phyloP scores from a whole-genome alignment of 805 yeast species.

The Pichia membranifaciens region DNA sequence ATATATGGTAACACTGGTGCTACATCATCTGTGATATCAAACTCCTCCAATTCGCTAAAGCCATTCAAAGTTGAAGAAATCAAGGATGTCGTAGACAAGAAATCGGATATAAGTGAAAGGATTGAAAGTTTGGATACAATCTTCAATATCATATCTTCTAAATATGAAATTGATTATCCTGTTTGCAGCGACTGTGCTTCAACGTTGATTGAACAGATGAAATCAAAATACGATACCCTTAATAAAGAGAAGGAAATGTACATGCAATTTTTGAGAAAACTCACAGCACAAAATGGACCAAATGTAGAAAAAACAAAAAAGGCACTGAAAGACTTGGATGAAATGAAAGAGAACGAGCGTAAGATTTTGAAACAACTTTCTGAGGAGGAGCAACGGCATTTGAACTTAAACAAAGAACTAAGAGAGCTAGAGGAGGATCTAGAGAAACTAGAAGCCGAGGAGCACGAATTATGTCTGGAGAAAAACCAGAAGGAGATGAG shows the following conservation, averaged over 20 bases:
- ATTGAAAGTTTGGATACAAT: conserved; percentile 52
- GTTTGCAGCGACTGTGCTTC: conserved; percentile 83
- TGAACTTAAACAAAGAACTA: conserved; percentile 44
- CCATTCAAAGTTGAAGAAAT: conserved; percentile 12
- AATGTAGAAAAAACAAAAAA: conserved; percentile 37
- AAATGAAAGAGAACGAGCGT: conserved; percentile 37
- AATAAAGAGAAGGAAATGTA: conserved; percentile 76
- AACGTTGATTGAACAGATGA: conserved; percentile 56
- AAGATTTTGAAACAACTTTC: conserved; percentile 34
- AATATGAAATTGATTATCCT: conserved; percentile 78
- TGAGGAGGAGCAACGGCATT: conserved; percentile 38
- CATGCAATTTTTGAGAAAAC: conserved; percentile 60
- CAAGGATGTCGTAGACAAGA: conserved; percentile 17
- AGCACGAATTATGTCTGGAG: conserved; percentile 39
- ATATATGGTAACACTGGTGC: background rate
- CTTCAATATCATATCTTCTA: conserved; percentile 69
- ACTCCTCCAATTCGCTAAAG: background rate
- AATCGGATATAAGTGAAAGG: conserved; percentile 30
- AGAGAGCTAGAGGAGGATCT: conserved; percentile 37
- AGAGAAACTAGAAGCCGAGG: conserved; percentile 35
- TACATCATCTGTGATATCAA: background rate
- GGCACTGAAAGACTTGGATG: conserved; percentile 41
- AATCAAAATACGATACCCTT: conserved; percentile 62
- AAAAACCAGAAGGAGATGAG: conserved; percentile 56
- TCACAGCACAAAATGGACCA: conserved; percentile 52